phyloP scores from a whole-genome alignment of 2,329 filamentous ascomycete species.

The Venturia oleaginea region DNA sequence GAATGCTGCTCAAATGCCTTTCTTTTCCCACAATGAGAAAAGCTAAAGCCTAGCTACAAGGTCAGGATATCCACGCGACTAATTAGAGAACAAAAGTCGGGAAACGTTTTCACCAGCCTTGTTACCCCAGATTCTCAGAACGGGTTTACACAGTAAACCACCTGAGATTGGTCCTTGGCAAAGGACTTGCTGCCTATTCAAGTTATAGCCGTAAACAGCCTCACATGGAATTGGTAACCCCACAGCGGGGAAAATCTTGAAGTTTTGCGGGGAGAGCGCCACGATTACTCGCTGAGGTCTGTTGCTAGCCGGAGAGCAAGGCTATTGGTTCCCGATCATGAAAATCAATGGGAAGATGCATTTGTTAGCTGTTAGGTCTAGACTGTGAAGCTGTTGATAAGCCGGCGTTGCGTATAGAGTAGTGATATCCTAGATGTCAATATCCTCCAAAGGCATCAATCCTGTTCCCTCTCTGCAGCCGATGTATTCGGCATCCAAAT shows the following conservation, averaged over 20 bases:
- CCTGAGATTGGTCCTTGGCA: background rate
- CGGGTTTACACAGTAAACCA: background rate
- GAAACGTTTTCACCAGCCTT: constrained; percentile 8
- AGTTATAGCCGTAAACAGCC: background rate
- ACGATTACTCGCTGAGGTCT: background rate
- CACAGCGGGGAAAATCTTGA: constrained; percentile 1
- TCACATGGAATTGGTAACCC: background rate
- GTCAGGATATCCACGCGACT: background rate
- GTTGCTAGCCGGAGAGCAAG: background rate
- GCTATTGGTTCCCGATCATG: background rate
- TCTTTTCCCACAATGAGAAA: background rate
- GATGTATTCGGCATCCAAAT: constrained; percentile 1
- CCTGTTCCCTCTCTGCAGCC: background rate
- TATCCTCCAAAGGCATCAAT: background rate
- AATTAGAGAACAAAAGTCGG: background rate
- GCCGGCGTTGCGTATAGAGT: too few relatives aligned
- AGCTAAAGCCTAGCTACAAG: background rate
- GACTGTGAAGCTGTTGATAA: background rate
- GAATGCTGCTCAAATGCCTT: background rate
- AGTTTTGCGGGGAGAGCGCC: background rate
- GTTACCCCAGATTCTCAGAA: background rate
- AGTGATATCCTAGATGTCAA: background rate
- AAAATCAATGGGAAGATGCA: background rate
- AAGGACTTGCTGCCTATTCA: background rate
- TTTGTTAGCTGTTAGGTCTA: background rate